Base-by-base conservation (phyloP, 176 grass and related monocot genomes). In the Eleusine coracana region DNA sequence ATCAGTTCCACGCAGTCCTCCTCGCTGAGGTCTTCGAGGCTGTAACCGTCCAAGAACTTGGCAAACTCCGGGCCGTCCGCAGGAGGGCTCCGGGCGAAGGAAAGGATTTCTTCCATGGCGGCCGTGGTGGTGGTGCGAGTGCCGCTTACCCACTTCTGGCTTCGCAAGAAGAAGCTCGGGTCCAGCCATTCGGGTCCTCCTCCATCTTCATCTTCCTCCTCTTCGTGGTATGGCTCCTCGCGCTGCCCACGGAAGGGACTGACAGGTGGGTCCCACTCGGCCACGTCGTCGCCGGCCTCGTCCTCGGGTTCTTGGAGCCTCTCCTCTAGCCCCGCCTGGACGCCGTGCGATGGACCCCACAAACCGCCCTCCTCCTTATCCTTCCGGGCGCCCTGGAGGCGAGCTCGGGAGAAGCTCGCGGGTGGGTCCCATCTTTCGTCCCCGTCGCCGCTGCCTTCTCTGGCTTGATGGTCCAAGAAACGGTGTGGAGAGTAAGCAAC, bases 51-150 rank as follows among this genome's bases (percentile, higher is more conserved):
- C 42, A 89, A n/a, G 71, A 89, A 81, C 54, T 76, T 45, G 1
- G 44, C 17, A 38, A 89, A 65, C 25, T 12, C 65, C 39, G 17
- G 42, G 13, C 77, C 81, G 7, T 40, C 81, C 5, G 37, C 75
- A 11, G 10, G 37, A 15, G 52, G 31, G 25, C 44, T 81, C 62
- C 82, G 64, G 1, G 71, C 71, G 0, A 85, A 75, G 87, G 54
- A 42, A 15, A 89, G 87, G 20, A 89, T 85, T 81, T 85, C 52
- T 16, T 89, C 87, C 87, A 89, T 80, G 4, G 25, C 82, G 2
- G 71, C 21, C 2, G 79, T 71, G 18, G 44, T 70, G 34, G 10
- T 81, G 80, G 13, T 64, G 71, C 61, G 66, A 58, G 4, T 39
- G 48, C 59, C 27, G 23, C n/a, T 54, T 7, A 14, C 81, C 75